Percentiles rank a stretch among this genome's conserved stretches.
These are phyloP conservation scores for Boletellus emodensis DNA, from an alignment of 768 basidiomycete species.

Conservation along the genomic window DNA sequence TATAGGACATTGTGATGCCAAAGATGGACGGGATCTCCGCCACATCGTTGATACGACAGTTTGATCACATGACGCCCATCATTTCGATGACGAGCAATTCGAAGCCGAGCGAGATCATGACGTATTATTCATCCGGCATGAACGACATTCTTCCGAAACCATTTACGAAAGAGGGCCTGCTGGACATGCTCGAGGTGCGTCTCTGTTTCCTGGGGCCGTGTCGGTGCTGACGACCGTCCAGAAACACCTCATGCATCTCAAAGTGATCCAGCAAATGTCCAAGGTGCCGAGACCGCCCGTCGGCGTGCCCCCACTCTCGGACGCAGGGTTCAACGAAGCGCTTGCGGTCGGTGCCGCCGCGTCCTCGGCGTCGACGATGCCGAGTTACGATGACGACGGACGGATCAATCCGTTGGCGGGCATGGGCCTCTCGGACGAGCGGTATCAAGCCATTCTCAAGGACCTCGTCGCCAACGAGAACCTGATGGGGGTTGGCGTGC, in stretches of 20 bases:
- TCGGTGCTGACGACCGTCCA: slow-evolving; percentile 19
- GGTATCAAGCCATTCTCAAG: slow-evolving; percentile 76
- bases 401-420: slow-evolving; percentile 80
- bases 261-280: slow-evolving; percentile 77
- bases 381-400: slow-evolving; percentile 37
- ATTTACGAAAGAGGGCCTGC: slow-evolving; percentile 89
- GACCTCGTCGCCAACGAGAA: slow-evolving; percentile 66
- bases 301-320: slow-evolving; percentile 60
- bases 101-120: slow-evolving; percentile 89
- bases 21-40: slow-evolving; percentile 86
- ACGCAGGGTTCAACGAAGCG: slow-evolving; percentile 51
- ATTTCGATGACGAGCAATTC: slow-evolving; percentile 98
- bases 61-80: slow-evolving; percentile 93
- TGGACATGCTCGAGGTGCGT: slow-evolving; percentile 95
- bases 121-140: slow-evolving; percentile 74
- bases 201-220: neutral
- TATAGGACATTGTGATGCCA: slow-evolving; percentile 92
- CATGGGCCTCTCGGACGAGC: slow-evolving; percentile 86
- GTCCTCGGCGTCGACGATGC: slow-evolving; percentile 26
- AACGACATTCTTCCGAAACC: slow-evolving; percentile 97
- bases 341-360: slow-evolving; percentile 39
- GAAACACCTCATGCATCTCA: slow-evolving; percentile 88
- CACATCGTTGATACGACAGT: slow-evolving; percentile 90
- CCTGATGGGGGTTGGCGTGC: slow-evolving; percentile 42
- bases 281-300: slow-evolving; percentile 55